These are phyloP conservation scores for Penicillium argentinense DNA, from an alignment of 495 filamentous ascomycete species.

Conservation along the genomic window DNA sequence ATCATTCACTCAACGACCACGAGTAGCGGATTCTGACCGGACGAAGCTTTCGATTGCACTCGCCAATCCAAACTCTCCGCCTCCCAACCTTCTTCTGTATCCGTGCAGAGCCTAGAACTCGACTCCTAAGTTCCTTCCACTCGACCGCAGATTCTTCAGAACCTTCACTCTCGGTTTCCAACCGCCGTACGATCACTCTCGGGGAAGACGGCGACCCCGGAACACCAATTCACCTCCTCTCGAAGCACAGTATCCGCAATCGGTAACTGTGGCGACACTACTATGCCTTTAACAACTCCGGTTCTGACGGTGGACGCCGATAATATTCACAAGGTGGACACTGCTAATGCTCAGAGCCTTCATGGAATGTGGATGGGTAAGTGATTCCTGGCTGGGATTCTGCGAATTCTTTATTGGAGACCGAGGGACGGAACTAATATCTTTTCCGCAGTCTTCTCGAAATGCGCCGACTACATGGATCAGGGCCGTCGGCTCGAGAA, in stretches of 20 bases:
- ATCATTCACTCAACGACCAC: constrained; percentile 5
- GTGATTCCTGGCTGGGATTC: constrained; percentile 27
- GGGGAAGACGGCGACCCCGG: constrained; percentile 54
- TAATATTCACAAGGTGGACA: constrained; percentile 92
- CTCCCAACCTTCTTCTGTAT: no score
- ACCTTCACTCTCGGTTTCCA: constrained; percentile 24
- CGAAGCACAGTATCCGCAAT: background rate
- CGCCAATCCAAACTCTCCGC: no score
- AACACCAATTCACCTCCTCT: constrained; percentile 25
- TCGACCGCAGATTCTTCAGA: constrained; percentile 20
- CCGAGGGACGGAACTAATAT: constrained; percentile 11
- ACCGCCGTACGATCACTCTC: constrained; percentile 53
- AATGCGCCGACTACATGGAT: constrained; percentile 91
- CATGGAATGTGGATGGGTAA: constrained; percentile 98
- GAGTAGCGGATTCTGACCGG: no score
- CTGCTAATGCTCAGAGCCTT: constrained; percentile 85
- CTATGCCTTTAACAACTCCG: constrained; percentile 67
- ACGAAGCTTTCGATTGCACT: no score
- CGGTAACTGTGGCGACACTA: constrained; percentile 26
- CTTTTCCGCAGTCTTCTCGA: constrained; percentile 73
- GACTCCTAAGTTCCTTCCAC: constrained; percentile 13
- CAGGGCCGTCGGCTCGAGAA: constrained; percentile 93
- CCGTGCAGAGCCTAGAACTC: constrained; percentile 15
- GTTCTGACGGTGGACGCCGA: constrained; percentile 82
- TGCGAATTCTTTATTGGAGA: background rate